These are phyloP conservation scores for Fremontodendron californicum DNA, from an alignment of 345 rosid species.

Conservation along the genomic window DNA sequence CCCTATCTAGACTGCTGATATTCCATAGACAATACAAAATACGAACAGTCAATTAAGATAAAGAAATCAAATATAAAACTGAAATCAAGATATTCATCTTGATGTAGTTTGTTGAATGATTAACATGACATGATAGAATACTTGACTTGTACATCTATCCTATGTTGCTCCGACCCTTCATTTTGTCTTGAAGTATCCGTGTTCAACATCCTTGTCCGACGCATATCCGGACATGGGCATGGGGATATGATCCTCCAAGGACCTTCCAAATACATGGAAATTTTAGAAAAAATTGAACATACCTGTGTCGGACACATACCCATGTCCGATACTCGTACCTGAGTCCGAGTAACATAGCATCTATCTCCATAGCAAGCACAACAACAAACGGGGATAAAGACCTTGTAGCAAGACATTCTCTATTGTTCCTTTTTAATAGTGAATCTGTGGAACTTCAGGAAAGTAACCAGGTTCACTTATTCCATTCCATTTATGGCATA, in stretches of 20 bases:
- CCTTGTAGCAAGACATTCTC: no score
- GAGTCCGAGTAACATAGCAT: no score
- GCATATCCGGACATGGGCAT: no score
- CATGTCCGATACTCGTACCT: no score
- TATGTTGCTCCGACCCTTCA: no score
- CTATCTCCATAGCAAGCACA: not conserved
- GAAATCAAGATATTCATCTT: slow-evolving; percentile 15
- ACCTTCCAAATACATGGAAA: no score
- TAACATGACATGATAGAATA: not conserved
- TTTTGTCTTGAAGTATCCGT: no score
- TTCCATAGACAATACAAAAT: slow-evolving; percentile 12
- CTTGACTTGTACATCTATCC: slow-evolving; percentile 4
- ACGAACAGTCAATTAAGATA: slow-evolving; percentile 4
- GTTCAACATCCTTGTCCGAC: no score
- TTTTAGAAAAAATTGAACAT: no score
- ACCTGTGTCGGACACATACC: no score
- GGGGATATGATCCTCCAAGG: no score
- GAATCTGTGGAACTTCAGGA: not conserved
- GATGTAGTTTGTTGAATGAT: slow-evolving; percentile 15
- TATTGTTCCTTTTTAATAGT: not conserved
- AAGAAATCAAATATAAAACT: slow-evolving; percentile 19
- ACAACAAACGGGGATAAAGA: slow-evolving; percentile 11
- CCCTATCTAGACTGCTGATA: slow-evolving; percentile 18
- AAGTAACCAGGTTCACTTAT: not conserved
- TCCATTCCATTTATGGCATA: not conserved